Percentiles rank a stretch among this genome's conserved stretches.
Conservation (phyloP, 495 filamentous ascomycete species). For the Annulohypoxylon bovei region DNA sequence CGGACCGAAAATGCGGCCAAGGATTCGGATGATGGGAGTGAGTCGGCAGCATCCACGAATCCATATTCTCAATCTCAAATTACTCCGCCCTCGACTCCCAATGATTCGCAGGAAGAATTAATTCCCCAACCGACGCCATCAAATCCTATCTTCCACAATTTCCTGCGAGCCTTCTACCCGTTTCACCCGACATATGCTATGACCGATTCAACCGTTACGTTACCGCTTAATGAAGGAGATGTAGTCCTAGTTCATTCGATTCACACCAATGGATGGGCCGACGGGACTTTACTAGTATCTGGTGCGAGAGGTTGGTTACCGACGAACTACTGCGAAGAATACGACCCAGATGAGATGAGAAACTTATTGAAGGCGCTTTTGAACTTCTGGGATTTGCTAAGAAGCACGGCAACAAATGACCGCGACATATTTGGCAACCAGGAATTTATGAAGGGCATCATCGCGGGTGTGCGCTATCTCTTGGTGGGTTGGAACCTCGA, state of each 20-base stretch:
- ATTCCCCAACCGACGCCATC: conserved; percentile 57
- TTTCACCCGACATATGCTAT: conserved; percentile 80
- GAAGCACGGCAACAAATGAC: conserved; percentile 70
- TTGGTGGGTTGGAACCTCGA: conserved; percentile 69
- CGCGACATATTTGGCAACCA: conserved; percentile 81
- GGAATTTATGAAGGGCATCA: conserved; percentile 89
- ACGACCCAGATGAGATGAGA: conserved; percentile 85
- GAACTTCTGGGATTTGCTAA: conserved; percentile 90
- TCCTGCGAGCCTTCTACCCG: conserved; percentile 93
- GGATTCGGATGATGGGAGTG: conserved; percentile 50
- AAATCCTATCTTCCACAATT: conserved; percentile 86
- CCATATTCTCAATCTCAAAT: conserved; percentile 64
- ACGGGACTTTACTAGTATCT: conserved; percentile 90
- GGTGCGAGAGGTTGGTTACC: conserved; percentile 96
- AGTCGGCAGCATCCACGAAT: conserved; percentile 51
- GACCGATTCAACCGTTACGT: conserved; percentile 80
- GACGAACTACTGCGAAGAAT: conserved; percentile 97
- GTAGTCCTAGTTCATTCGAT: conserved; percentile 95
- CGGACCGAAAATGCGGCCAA: conserved; percentile 59
- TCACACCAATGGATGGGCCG: conserved; percentile 98
- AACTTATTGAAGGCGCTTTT: conserved; percentile 86
- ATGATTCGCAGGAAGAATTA: conserved; percentile 67
- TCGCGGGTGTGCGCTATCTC: conserved; percentile 90
- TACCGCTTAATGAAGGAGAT: conserved; percentile 89
- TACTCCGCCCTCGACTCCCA: conserved; percentile 79